Conservation (phyloP, 306 rosid species). For the Leucaena leucocephala region DNA sequence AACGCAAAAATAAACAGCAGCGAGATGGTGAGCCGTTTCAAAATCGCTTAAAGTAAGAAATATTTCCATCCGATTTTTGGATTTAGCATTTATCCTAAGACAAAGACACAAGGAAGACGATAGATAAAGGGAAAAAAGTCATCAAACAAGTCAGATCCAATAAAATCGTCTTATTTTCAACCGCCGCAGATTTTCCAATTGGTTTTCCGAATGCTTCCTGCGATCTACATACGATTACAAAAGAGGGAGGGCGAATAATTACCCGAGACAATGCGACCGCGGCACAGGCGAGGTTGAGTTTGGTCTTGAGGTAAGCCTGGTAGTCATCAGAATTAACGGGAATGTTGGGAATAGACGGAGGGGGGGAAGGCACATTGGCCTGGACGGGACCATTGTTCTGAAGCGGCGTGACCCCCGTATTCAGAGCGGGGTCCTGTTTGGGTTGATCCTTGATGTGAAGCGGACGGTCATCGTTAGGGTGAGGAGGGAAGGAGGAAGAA, state of each 20-base stretch:
- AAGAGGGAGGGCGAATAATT: neutral
- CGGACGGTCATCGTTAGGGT: constrained; percentile 37
- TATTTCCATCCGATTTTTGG: neutral
- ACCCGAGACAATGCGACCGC: constrained; percentile 84
- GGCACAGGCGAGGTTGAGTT: constrained; percentile 92
- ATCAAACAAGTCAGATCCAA: constrained; percentile 4
- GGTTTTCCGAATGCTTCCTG: neutral
- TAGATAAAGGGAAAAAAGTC: neutral
- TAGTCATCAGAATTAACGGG: constrained; percentile 65
- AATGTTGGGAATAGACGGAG: constrained; percentile 29
- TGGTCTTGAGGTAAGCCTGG: constrained; percentile 77
- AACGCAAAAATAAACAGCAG: neutral
- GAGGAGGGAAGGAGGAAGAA: constrained; percentile 42
- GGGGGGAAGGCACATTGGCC: constrained; percentile 17
- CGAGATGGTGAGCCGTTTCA: neutral
- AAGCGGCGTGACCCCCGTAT: neutral
- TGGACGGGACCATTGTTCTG: constrained; percentile 1
- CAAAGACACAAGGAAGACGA: neutral
- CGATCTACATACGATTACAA: neutral
- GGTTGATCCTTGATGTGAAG: constrained; percentile 45
- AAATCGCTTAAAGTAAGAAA: too few species aligned
- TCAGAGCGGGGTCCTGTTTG: constrained; percentile 2
- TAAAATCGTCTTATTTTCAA: neutral
- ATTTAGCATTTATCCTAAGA: neutral
- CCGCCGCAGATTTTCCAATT: neutral